A percentile compares a stretch with the other conserved stretches of the same genome.
Evolutionary conservation across 75 land plant species (phyloP).

Genomic region (Adiantum capillusveneris): DNA sequence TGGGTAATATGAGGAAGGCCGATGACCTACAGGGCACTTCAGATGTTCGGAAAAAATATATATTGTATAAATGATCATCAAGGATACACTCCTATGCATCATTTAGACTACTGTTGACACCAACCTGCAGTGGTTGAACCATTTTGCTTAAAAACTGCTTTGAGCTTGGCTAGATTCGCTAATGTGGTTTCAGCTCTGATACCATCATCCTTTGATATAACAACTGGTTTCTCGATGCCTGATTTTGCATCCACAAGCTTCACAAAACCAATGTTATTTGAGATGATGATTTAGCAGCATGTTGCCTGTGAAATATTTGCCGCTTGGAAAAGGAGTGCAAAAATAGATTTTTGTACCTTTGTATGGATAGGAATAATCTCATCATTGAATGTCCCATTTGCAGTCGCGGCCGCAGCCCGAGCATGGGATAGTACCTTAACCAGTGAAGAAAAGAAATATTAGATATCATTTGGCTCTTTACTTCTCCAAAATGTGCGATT

Average conservation of each 20-base stretch:
- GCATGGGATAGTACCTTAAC: conserved; percentile 17
- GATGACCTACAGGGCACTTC: too few relatives aligned
- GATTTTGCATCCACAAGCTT: conserved; percentile 20
- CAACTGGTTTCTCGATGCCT: conserved; percentile 9
- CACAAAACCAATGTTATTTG: neutral
- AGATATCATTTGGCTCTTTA: too few relatives aligned
- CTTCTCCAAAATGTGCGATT: too few relatives aligned
- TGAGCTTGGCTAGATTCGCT: conserved; percentile 16
- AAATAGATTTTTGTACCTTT: conserved; percentile 7
- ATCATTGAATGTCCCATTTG: conserved; percentile 21
- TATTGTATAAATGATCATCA: neutral
- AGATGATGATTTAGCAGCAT: too few relatives aligned
- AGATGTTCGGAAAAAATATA: neutral
- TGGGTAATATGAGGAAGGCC: too few relatives aligned
- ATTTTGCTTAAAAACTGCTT: conserved; percentile 17
- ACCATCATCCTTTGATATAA: conserved; percentile 20
- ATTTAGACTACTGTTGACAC: neutral
- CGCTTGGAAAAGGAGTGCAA: too few relatives aligned
- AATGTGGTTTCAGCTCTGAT: conserved; percentile 16
- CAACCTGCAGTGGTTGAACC: conserved; percentile 22
- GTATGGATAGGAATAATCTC: conserved; percentile 22
- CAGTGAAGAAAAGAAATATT: neutral
- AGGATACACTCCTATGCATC: neutral
- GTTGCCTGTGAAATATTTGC: too few relatives aligned
- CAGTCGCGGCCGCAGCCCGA: conserved; percentile 18